Evolutionary conservation across 306 rosid genomes (phyloP).

Genomic region (Parietaria judaica): DNA sequence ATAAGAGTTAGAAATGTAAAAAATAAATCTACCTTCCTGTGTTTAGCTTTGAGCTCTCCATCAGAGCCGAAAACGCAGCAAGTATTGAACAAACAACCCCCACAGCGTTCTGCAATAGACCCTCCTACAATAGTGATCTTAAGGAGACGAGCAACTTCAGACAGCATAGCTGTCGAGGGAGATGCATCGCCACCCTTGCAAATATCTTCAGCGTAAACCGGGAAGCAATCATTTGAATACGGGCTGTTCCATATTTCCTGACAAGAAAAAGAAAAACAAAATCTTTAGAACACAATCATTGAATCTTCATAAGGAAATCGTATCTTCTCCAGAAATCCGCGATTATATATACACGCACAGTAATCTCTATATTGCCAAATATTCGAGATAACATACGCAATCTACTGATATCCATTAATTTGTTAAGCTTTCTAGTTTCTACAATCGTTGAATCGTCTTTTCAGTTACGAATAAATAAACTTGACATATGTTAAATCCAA

Average conservation of each 20-base stretch:
- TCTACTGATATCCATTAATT: too few relatives aligned
- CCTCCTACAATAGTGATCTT: conserved; percentile 91
- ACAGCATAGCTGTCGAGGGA: conserved; percentile 92
- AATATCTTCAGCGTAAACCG: conserved; percentile 79
- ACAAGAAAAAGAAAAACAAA: background rate
- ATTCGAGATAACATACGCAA: too few relatives aligned
- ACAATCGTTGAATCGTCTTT: too few relatives aligned
- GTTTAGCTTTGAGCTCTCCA: conserved; percentile 71
- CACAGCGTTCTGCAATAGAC: conserved; percentile 78
- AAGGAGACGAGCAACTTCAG: conserved; percentile 55
- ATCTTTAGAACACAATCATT: too few relatives aligned
- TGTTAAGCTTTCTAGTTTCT: too few relatives aligned
- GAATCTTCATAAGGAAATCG: too few relatives aligned
- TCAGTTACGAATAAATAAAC: too few relatives aligned
- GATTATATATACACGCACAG: too few relatives aligned
- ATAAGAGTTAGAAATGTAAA: background rate
- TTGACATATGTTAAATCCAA: too few relatives aligned
- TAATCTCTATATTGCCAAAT: too few relatives aligned
- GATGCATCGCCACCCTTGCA: conserved; percentile 76
- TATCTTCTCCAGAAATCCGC: too few relatives aligned
- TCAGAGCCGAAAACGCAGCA: conserved; percentile 81
- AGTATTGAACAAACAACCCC: conserved; percentile 61
- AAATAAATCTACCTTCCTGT: conserved; percentile 60
- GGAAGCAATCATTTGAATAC: conserved; percentile 78
- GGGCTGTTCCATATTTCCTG: conserved; percentile 98